phyloP scores from a whole-genome alignment of 129 eudicot genomes.

The Calendula officinalis region DNA sequence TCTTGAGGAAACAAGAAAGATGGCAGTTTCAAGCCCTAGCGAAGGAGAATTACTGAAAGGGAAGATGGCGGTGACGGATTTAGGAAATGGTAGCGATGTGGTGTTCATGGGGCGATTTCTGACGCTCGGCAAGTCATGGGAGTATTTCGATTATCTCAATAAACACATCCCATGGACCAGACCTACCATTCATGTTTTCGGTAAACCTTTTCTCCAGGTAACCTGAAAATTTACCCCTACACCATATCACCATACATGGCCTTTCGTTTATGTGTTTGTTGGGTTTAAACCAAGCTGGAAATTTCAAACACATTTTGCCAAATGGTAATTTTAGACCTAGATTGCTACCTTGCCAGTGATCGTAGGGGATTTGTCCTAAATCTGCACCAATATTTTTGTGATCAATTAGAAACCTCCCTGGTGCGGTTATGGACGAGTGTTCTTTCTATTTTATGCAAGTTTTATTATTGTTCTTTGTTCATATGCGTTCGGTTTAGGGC shows the following conservation, averaged over 20 bases:
- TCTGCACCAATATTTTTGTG: no score
- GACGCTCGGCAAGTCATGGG: conserved; percentile 47
- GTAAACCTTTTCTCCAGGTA: conserved; percentile 65
- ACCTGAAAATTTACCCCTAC: no score
- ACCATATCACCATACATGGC: no score
- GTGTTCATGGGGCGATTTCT: conserved; percentile 45
- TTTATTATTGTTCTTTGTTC: not conserved
- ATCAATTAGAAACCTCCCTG: no score
- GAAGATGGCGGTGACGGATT: conserved; percentile 34
- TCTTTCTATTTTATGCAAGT: not conserved
- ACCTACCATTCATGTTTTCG: conserved; percentile 85
- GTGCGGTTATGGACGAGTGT: no score
- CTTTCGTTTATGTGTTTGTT: no score
- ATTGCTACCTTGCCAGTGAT: no score
- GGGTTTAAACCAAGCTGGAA: no score
- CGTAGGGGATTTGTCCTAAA: no score
- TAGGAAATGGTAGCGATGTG: conserved; percentile 64
- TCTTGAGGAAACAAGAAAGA: no score
- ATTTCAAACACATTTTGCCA: no score
- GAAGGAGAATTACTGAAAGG: not conserved
- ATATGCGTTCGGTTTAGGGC: not conserved
- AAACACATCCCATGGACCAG: conserved; percentile 85
- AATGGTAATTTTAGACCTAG: no score
- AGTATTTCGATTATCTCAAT: conserved; percentile 56
- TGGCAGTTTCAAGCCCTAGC: not conserved